Conservation (phyloP, 768 basidiomycete genomes). For the Guyanaporus albipodus region DNA sequence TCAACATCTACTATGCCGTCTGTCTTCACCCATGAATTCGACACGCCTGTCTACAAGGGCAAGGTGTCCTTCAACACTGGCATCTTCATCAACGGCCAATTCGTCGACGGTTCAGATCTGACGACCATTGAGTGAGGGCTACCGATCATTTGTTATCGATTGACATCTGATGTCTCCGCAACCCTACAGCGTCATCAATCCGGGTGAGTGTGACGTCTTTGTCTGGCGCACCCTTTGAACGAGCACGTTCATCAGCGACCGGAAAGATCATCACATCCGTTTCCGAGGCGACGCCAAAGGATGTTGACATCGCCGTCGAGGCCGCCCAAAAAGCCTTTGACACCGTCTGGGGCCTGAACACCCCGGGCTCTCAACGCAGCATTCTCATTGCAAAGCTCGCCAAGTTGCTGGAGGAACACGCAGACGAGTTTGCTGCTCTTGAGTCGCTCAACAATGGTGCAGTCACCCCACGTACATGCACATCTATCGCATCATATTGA, state of each 20-base stretch:
- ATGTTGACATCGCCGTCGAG: slow-evolving; percentile 5
- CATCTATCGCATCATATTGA: too few species aligned
- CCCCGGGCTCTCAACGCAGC: slow-evolving; percentile 2
- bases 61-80: slow-evolving; percentile 54
- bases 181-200: slow-evolving; percentile 49
- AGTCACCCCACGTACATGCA: too few species aligned
- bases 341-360: slow-evolving; percentile 8
- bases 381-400: slow-evolving; percentile 7
- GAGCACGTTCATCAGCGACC: slow-evolving; percentile 24
- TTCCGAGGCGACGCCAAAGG: slow-evolving; percentile 6
- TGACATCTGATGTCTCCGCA: not conserved
- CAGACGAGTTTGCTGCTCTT: slow-evolving; percentile 7
- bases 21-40: slow-evolving; percentile 45
- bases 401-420: slow-evolving; percentile 7
- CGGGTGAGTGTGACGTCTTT: slow-evolving; percentile 30
- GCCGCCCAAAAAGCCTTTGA: slow-evolving; percentile 5
- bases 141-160: not conserved
- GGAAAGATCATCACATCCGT: slow-evolving; percentile 9
- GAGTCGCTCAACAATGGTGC: slow-evolving; percentile 6
- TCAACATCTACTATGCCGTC: too few species aligned
- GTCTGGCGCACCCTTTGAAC: too few species aligned
- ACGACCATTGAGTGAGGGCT: slow-evolving; percentile 58
- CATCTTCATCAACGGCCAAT: slow-evolving; percentile 60
- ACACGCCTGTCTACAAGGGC: slow-evolving; percentile 55
- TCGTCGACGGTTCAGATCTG: slow-evolving; percentile 47